Base-by-base conservation (phyloP, 2,329 filamentous ascomycete genomes). In the Xylariaceae sp. region DNA sequence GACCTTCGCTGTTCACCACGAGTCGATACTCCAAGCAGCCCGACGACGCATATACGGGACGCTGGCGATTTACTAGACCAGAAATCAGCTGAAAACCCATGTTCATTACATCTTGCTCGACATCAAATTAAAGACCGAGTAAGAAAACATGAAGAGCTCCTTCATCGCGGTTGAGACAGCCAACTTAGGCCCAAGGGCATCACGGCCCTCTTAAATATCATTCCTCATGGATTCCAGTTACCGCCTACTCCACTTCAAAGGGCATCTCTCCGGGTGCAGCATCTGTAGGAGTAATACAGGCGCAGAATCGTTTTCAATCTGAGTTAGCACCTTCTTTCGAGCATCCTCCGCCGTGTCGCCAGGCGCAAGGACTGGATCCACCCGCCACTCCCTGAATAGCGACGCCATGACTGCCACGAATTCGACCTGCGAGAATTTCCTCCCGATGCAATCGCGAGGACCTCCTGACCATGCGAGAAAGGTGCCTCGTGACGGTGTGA, bases 371-470 rank as follows among this genome's bases (percentile, higher is more conserved):
- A 23, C 32, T 5, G 32, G 32, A 2, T 3, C 5, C 5, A 35
- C 32, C 8, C 29, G 31, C 35, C 32, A 39, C 5, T 33, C 17
- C 7, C 33, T 28, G 27, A 40, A 36, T 14, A 40, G 16, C 7
- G 12, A 16, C 17, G 37, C 40, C 32, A 43, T 36, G 15, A 28
- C 45, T 2, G 51, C 54, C 11, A 52, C 53, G 17, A 51, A 47
- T 40, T 56, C 53, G 6, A 57, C 50, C 24, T 57, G 52, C 2
- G 52, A 49, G 36, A 58, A 57, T 27, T 55, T 57, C 11, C 32
- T 40, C 0, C 51, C 56, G 0, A 52, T 50, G 17, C 55, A 57
- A 23, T 49, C 44, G 5, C 49, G 44, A 7, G 32, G 23, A 9
- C 53, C 55, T 4, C 55, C 51, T 1, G 54, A 53, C 53, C 55